These are phyloP conservation scores for Trichaptum fuscoviolaceum DNA, from an alignment of 768 basidiomycete genomes.

Conservation along the genomic window DNA sequence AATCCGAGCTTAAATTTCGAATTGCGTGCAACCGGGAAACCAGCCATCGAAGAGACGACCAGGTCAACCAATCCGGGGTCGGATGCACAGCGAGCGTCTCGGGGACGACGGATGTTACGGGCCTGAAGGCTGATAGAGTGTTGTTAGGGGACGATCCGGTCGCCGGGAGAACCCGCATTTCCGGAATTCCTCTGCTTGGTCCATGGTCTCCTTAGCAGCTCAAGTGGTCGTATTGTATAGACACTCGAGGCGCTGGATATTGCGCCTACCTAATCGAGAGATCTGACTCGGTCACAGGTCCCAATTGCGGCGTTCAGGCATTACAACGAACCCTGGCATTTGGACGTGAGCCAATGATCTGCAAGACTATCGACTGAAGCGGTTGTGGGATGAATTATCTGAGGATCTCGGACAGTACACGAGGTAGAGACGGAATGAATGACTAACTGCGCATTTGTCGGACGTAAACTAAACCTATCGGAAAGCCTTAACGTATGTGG, in stretches of 20 bases:
- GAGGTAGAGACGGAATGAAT: neutral
- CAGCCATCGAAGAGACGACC: neutral
- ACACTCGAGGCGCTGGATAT: neutral
- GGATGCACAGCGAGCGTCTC: neutral
- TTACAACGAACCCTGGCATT: neutral
- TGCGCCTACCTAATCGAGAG: neutral
- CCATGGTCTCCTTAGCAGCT: neutral
- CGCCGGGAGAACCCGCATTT: neutral
- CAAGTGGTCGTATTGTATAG: neutral
- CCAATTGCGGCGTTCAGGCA: neutral
- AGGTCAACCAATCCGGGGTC: neutral
- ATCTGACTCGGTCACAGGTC: neutral
- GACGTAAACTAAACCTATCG: neutral
- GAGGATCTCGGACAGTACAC: neutral
- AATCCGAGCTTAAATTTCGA: neutral
- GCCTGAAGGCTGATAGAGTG: neutral
- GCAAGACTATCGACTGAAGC: neutral
- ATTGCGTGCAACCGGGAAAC: neutral
- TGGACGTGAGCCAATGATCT: neutral
- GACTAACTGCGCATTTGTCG: neutral
- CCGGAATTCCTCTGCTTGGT: neutral
- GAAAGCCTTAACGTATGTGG: neutral
- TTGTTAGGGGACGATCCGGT: constrained; percentile 1
- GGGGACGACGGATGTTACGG: neutral
- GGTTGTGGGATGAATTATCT: neutral